Evolutionary conservation across 1,139 yeast genomes (phyloP), one percentile per base, ranked within the genome.

Genomic region (Suhomyces atakaporum): DNA sequence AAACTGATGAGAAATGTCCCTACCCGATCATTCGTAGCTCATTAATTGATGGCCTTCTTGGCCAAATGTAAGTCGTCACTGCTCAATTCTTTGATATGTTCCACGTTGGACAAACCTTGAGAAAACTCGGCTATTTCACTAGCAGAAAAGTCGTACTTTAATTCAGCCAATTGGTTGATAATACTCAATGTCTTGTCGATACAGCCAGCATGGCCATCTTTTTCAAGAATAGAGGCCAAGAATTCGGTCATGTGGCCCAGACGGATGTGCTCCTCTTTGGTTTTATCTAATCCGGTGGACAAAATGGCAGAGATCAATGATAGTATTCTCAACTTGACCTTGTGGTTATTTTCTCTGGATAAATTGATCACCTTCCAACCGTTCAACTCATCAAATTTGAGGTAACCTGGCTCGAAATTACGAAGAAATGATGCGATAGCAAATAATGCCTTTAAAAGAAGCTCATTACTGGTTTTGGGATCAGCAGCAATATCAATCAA

Each of bases 351-450:
- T 30, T 48, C 39, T 19, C 42, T 35, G 44, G 45, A 34, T 11
- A 47, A 38, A 15, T 47, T 42, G 29, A 68, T 45, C 12, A 64
- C 44, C 2, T 67, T 62, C 84, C 95, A 83, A n/a, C 97, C 97
- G 19, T 74, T 59, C 7, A 62, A 50, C 26, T 66, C 58, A 29
- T 69, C 75, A 52, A 92, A 90, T 39, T 63, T 56, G 7, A 63
- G 58, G 45, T 79, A 81, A 1, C 81, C 84, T 0, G 62, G 65
- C 20, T 66, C 62, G 52, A 79, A 82, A 62, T 92, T 90, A 51
- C 96, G 77, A n/a, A 89, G 60, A 16, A 81, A 66, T 31, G 84
- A 79, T 3, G 95, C 77, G 16, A 92, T 62, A 0, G 97, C 96
- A 55, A 83, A 87, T 21, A 89, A 56, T 0, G 88, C 78, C 57